Evolutionary conservation across 352 stramenopile species (phyloP), one percentile per base, ranked within the genome.

Genomic region (Pythium folliculosum): DNA sequence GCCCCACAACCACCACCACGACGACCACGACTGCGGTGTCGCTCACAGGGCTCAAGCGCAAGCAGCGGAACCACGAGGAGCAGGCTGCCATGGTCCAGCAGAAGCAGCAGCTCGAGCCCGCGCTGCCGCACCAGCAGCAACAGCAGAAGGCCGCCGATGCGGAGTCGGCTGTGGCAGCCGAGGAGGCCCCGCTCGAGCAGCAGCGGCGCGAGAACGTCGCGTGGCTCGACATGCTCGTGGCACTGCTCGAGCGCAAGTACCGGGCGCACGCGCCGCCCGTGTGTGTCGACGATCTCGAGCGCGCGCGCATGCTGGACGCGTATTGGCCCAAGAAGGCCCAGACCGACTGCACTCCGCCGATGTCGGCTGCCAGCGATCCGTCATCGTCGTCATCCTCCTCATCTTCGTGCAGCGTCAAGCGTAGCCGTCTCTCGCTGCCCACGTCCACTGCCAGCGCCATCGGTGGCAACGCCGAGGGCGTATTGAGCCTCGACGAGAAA

Each of bases 191-290:
- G 27, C 19, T 32, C 14, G 65, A 53, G 30, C 59, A 45, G 37
- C 53, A 35, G 32, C 56, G 12, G 27, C 66, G 76, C 22, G 82
- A 91, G 58, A 95, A 93, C 66, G 62, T 89, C 27, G 86, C 86
- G 50, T 95, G 86, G 86, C 86, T 92, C 65, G 86, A 95, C 62
- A 95, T 95, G 86, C 80, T 92, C 54, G 68, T 91, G 16, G 79
- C 81, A 4, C 67, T 95, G 13, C 63, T 93, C 22, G 81, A 90
- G 69, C 85, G 76, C 63, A 83, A 81, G 67, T 92, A 92, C 71
- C 56, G 64, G 3, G 63, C 59, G 13, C 54, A 75, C 25, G 62
- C 72, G 50, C 49, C 77, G 19, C 78, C 81, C 13, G 69, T 90
- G 23, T 71, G 64, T 43, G 27, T 89, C 5, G 66, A 72, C 5